phyloP scores from a whole-genome alignment of 73 alveolate species.

The Uronychia setigera region DNA sequence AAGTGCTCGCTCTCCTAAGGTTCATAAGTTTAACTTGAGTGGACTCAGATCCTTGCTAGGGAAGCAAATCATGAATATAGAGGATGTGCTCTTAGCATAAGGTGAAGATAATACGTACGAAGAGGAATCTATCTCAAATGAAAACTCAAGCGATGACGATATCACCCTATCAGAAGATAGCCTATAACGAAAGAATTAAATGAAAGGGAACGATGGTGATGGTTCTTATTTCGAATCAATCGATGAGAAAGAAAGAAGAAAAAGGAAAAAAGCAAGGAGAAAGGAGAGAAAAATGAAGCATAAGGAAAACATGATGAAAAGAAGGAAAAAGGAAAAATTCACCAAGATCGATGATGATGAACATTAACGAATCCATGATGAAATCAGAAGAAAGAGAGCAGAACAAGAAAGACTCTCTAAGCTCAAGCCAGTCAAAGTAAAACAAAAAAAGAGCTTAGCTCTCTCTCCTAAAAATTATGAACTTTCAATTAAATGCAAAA shows the following conservation, averaged over 20 bases:
- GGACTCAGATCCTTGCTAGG: not conserved
- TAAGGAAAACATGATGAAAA: not conserved
- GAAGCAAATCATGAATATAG: not conserved
- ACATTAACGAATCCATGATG: not conserved
- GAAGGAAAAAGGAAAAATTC: not conserved
- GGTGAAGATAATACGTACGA: no score
- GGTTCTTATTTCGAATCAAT: no score
- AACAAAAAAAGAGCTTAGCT: no score
- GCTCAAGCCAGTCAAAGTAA: no score
- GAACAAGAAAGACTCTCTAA: not conserved
- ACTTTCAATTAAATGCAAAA: not conserved
- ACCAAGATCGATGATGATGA: not conserved
- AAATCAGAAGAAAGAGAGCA: not conserved
- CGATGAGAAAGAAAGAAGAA: not conserved
- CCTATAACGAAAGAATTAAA: not conserved
- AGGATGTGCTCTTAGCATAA: not conserved
- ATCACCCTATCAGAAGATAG: no score
- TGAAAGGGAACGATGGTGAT: not conserved
- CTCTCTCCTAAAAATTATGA: not conserved
- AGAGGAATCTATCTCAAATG: no score
- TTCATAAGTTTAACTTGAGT: not conserved
- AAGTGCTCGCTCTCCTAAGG: no score
- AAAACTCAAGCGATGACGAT: no score
- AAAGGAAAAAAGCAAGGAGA: not conserved
- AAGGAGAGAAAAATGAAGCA: not conserved